Percentiles rank a stretch among this genome's conserved stretches.
Conservation (phyloP, 1,284 basidiomycete species). For the Austroboletus olivaceoglutinosus region DNA sequence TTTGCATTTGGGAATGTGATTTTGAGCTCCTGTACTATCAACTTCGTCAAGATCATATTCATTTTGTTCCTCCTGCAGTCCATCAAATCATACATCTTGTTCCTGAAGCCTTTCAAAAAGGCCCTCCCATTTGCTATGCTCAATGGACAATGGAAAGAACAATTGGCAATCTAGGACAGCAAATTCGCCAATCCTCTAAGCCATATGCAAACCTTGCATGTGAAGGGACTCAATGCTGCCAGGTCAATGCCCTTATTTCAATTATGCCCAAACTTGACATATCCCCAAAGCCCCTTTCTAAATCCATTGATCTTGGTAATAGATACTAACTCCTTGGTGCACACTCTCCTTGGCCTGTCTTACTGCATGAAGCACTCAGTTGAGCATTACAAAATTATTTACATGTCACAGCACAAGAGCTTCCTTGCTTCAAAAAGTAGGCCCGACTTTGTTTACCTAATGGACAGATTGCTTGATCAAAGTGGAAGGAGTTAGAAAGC, state of each 20-base stretch:
- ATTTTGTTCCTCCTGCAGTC: not conserved
- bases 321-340: not conserved
- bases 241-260: too few relatives aligned
- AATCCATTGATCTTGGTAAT: not conserved
- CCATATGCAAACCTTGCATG: not conserved
- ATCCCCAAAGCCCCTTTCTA: not conserved
- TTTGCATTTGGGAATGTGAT: not conserved
- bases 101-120: not conserved
- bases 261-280: not conserved
- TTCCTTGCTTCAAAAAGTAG: not conserved
- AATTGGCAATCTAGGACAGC: too few relatives aligned
- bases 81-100: not conserved
- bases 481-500: not conserved
- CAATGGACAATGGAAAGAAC: conserved; percentile 1
- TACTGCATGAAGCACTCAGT: not conserved
- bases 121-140: not conserved
- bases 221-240: not conserved
- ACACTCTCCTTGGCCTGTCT: not conserved
- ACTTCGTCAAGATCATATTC: not conserved
- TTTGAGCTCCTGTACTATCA: not conserved
- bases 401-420: not conserved
- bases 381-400: not conserved
- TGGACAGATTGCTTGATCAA: not conserved
- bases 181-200: not conserved
- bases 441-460: not conserved